A percentile compares a stretch with the other conserved stretches of the same genome.
phyloP scores from a whole-genome alignment of 2,329 filamentous ascomycete species.

The Pseudogymnoascus sp. region DNA sequence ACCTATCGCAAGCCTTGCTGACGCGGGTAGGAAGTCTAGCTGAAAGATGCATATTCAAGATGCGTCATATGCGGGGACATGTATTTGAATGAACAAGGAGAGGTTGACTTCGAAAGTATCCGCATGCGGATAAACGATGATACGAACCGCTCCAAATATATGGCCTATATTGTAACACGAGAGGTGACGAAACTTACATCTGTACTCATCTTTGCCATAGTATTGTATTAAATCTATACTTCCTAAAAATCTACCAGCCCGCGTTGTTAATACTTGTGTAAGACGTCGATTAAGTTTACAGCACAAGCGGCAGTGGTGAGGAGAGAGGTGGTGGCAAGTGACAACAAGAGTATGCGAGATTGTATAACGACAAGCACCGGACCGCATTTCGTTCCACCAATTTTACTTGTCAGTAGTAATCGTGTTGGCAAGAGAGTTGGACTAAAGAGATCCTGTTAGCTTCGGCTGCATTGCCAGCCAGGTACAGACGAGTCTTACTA shows the following conservation, averaged over 20 bases:
- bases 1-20: slow-evolving; percentile 27
- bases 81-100: neutral
- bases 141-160: neutral
- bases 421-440: too few relatives aligned
- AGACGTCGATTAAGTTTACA: too few relatives aligned
- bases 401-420: slow-evolving; percentile 12
- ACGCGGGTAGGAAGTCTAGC: slow-evolving; percentile 23
- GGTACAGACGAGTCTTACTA: too few relatives aligned
- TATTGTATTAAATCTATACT: neutral
- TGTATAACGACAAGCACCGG: too few relatives aligned
- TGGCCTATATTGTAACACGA: neutral
- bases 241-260: neutral
- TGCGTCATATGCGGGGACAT: neutral
- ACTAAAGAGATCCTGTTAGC: too few relatives aligned
- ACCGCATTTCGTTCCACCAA: too few relatives aligned
- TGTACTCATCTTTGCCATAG: neutral
- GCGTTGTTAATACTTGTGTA: too few relatives aligned
- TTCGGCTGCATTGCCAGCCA: too few relatives aligned
- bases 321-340: too few relatives aligned
- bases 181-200: neutral
- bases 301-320: too few relatives aligned
- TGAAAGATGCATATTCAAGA: neutral
- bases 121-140: neutral
- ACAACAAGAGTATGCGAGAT: too few relatives aligned
- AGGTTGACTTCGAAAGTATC: neutral